Percentiles rank a stretch among this genome's conserved stretches.
phyloP scores from a whole-genome alignment of 345 rosid species.

The Leavenworthia alabamica region DNA sequence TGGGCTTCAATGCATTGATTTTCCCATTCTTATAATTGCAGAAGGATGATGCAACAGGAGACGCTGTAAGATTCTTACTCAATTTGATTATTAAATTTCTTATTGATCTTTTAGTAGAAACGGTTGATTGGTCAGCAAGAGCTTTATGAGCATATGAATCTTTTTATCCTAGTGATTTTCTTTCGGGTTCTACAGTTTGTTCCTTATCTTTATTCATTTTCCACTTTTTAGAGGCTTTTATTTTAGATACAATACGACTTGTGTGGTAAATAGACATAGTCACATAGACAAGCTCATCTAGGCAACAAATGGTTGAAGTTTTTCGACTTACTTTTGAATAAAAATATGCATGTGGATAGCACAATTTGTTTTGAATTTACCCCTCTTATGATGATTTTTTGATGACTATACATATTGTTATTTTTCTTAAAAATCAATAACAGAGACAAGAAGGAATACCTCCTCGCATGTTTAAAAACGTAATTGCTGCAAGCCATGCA shows the following conservation, averaged over 20 bases:
- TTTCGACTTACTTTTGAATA: background rate
- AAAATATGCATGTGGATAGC: background rate
- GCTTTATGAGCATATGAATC: background rate
- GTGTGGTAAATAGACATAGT: background rate
- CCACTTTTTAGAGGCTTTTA: background rate
- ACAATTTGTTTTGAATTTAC: background rate
- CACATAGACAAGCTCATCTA: background rate
- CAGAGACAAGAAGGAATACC: constrained; percentile 92
- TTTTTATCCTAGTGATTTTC: background rate
- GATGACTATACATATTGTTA: constrained; percentile 5
- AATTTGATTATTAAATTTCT: background rate
- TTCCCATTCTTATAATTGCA: constrained; percentile 27
- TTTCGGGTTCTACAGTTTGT: background rate
- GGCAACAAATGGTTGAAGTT: background rate
- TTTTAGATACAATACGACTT: background rate
- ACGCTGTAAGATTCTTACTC: constrained; percentile 42
- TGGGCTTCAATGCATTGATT: constrained; percentile 8
- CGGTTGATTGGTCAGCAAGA: background rate
- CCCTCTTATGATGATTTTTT: constrained; percentile 6
- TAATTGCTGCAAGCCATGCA: constrained; percentile 91
- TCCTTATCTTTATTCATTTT: constrained; percentile 4
- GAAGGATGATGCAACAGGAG: constrained; percentile 42
- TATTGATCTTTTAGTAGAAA: background rate
- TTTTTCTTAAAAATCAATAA: constrained; percentile 3
- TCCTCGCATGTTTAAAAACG: constrained; percentile 94